Evolutionary conservation across 495 filamentous ascomycete genomes (phyloP), one percentile per base, ranked within the genome.

Genomic region (Talaromyces trachyspermus): DNA sequence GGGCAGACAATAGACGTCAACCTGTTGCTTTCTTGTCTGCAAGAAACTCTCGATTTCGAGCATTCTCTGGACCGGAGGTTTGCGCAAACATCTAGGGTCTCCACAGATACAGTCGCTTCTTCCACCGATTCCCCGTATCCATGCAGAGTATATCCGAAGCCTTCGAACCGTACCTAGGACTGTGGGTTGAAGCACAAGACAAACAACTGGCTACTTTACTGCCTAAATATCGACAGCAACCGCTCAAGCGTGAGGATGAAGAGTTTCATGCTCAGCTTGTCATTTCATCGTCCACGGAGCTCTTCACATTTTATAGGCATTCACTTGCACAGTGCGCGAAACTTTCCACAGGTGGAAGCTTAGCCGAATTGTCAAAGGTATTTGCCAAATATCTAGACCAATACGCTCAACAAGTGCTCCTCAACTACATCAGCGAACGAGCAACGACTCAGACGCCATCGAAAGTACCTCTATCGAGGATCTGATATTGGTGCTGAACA

Each of bases 21-120:
- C 58, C 66, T 98, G 43, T 65, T 98, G 26, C 77, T 98, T 14
- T 88, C 85, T 11, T 96, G 92, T 56, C 69, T 98, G 43, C 91
- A 97, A 55, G 94, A 98, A 67, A 98, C 92, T 1, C 79, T 98
- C 54, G 88, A 98, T 56, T 98, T 98, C 60, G 92, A 98, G 64
- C 91, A 97, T 59, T 84, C 78, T 37, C 73, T 98, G 11, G 92
- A 98, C 57, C 74, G 80, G 27, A 79, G 87, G 11, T 97, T 97
- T 63, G 73, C 83, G 1, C 84, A 68, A 60, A 80, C 88, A 40
- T 76, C 88, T 12, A 79, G 90, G 26, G 80, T 80, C n/a, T 96
- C 90, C 29, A 89, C 94, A 27, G 92, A 97, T 59, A 97, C 91
- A 0, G 77, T 95, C 30, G 83, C 83, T 42, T 95, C 89, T 11